Percentiles rank a stretch among this genome's conserved stretches.
Evolutionary conservation across 306 rosid species (phyloP).

Genomic region (Pyrus pyrifolia): DNA sequence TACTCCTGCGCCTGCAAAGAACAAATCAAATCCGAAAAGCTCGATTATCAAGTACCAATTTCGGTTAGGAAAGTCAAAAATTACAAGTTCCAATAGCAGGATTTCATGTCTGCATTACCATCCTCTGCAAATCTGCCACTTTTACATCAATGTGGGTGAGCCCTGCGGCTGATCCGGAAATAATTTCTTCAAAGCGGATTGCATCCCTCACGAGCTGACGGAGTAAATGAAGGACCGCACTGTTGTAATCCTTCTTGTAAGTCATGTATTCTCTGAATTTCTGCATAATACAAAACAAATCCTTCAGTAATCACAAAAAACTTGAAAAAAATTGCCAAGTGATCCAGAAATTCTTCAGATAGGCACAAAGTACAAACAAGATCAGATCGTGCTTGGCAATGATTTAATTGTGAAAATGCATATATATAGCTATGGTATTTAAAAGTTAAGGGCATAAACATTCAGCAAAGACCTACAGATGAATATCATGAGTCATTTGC

Average conservation of each 20-base stretch:
- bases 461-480: neutral
- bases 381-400: neutral
- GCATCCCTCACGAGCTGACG: conserved; percentile 82
- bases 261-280: conserved; percentile 87
- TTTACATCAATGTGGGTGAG: conserved; percentile 58
- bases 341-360: neutral
- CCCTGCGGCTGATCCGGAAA: conserved; percentile 56
- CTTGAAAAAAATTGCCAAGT: neutral
- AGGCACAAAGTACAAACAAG: neutral
- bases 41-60: neutral
- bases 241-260: conserved; percentile 86
- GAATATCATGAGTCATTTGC: neutral
- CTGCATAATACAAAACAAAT: conserved; percentile 37
- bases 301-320: neutral
- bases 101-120: conserved; percentile 33
- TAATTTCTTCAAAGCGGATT: conserved; percentile 69
- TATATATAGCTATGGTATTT: neutral
- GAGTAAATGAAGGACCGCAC: conserved; percentile 62
- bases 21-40: conserved; percentile 8
- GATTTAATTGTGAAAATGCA: neutral
- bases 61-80: neutral
- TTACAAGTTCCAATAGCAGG: neutral
- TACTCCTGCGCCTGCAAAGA: conserved; percentile 81
- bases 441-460: neutral
- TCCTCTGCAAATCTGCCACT: conserved; percentile 60